Conservation (phyloP, 2,329 filamentous ascomycete species). For the Rhinocladiella similis region DNA sequence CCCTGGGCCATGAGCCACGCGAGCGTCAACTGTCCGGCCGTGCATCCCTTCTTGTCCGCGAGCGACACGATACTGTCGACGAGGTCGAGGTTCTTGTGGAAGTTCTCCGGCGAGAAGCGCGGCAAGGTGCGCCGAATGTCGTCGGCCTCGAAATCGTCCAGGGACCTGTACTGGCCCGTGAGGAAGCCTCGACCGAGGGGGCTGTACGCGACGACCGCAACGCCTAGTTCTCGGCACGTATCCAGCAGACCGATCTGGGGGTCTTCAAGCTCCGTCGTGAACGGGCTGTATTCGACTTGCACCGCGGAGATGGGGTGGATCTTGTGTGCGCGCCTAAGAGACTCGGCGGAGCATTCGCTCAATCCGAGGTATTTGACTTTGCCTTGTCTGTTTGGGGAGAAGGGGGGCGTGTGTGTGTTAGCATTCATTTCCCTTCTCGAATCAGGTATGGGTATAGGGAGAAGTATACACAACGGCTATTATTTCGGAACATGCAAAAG, state of each 20-base stretch:
- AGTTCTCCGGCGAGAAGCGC: constrained; percentile 46
- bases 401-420: not conserved
- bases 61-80: constrained; percentile 42
- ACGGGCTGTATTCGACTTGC: constrained; percentile 58
- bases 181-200: constrained; percentile 25
- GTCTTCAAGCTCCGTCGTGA: constrained; percentile 32
- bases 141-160: constrained; percentile 47
- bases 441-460: too few species aligned
- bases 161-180: constrained; percentile 14
- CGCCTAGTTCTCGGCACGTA: constrained; percentile 26
- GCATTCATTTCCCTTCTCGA: not conserved
- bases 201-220: constrained; percentile 20
- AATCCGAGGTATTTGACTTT: constrained; percentile 61
- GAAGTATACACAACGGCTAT: too few species aligned
- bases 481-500: too few species aligned
- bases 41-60: constrained; percentile 24
- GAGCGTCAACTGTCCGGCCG: constrained; percentile 18
- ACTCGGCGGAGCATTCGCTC: constrained; percentile 51
- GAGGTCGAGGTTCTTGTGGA: constrained; percentile 54
- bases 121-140: constrained; percentile 24
- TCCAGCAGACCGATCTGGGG: constrained; percentile 12
- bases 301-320: constrained; percentile 54
- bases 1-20: constrained; percentile 43
- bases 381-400: constrained; percentile 46
- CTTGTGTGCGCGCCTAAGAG: constrained; percentile 53